Evolutionary conservation across 768 basidiomycete genomes (phyloP).

Genomic region (Agrocybe chaxingu): DNA sequence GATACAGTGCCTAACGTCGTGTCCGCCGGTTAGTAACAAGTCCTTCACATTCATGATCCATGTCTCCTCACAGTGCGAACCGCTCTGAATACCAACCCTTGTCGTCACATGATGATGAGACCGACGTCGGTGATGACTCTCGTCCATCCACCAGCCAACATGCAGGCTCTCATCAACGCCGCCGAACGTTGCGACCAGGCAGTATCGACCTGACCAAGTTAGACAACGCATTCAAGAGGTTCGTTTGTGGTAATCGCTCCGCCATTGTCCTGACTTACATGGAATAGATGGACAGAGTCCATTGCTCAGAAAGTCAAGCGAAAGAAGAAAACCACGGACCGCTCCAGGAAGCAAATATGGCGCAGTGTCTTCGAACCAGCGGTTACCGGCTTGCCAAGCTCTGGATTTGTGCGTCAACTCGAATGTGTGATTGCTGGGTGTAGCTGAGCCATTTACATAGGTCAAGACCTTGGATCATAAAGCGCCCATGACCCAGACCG

Average conservation of each 20-base stretch:
- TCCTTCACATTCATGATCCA: conserved; percentile 1
- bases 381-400: conserved; percentile 29
- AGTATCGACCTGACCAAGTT: conserved; percentile 78
- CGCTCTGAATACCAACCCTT: conserved; percentile 50
- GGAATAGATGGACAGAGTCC: conserved; percentile 74
- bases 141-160: conserved; percentile 21
- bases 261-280: neutral
- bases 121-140: conserved; percentile 31
- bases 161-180: conserved; percentile 24
- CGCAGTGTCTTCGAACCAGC: conserved; percentile 78
- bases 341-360: conserved; percentile 71
- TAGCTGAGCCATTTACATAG: conserved; percentile 28
- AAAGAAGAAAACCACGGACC: conserved; percentile 65
- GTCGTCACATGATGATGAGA: conserved; percentile 35
- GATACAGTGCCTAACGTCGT: too few species aligned
- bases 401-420: conserved; percentile 33
- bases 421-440: neutral
- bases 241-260: neutral
- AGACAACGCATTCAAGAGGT: conserved; percentile 84
- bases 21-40: too few species aligned
- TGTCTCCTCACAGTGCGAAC: conserved; percentile 25
- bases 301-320: conserved; percentile 84
- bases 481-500: conserved; percentile 67
- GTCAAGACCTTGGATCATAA: conserved; percentile 81
- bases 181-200: conserved; percentile 45